phyloP scores from a whole-genome alignment of 1,284 basidiomycete species.

The Sanghuangporus baumii region DNA sequence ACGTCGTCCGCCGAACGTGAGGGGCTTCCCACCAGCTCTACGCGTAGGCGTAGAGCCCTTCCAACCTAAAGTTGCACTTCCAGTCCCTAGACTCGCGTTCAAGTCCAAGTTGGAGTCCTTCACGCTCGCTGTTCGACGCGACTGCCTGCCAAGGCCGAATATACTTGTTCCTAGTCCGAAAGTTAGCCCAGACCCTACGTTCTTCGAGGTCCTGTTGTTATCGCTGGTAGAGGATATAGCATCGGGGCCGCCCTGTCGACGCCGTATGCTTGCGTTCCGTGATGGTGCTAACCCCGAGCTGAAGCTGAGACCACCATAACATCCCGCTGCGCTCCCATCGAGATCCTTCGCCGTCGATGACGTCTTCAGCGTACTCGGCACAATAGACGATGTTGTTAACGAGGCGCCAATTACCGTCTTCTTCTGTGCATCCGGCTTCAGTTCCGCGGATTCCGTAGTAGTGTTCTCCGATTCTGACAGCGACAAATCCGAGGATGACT shows the following conservation, averaged over 20 bases:
- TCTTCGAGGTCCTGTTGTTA: not conserved
- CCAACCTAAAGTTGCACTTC: not conserved
- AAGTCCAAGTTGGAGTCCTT: not conserved
- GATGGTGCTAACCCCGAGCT: not conserved
- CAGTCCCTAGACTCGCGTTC: not conserved
- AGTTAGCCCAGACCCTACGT: not conserved
- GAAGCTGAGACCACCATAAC: not conserved
- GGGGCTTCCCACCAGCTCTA: not conserved
- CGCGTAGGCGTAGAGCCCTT: not conserved
- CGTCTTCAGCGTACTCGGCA: not conserved
- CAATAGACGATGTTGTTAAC: not conserved
- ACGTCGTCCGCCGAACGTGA: not conserved
- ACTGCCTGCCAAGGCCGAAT: not conserved
- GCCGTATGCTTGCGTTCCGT: not conserved
- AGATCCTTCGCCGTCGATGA: not conserved
- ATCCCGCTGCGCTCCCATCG: not conserved
- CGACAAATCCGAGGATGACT: not conserved
- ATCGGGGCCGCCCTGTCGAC: not conserved
- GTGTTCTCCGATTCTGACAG: not conserved
- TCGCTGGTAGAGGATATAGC: not conserved
- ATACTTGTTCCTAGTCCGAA: not conserved
- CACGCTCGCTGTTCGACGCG: not conserved
- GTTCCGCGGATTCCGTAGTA: not conserved
- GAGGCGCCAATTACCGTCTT: not conserved
- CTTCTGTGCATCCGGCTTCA: not conserved